These are phyloP conservation scores for Lentinula novae-zelandiae DNA, from an alignment of 1,284 basidiomycete species.

Conservation along the genomic window DNA sequence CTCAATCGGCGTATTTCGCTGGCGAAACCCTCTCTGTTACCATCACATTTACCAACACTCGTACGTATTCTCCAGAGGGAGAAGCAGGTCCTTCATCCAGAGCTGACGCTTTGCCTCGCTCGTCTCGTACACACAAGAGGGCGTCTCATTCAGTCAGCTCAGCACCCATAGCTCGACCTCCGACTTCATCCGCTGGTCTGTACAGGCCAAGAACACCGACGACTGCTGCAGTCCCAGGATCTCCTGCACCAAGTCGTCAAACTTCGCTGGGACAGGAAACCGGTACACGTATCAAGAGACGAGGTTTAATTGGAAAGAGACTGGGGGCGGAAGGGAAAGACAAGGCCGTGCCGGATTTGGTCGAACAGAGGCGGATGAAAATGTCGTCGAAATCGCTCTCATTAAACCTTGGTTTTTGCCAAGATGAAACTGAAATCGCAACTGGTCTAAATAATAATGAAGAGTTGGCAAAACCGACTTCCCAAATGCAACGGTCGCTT, in stretches of 20 bases:
- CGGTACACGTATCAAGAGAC: constrained; percentile 25
- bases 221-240: constrained; percentile 15
- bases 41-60: constrained; percentile 85
- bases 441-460: constrained; percentile 1
- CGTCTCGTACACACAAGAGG: constrained; percentile 52
- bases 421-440: constrained; percentile 17
- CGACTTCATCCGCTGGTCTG: constrained; percentile 67
- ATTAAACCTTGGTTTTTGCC: constrained; percentile 42
- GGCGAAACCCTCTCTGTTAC: constrained; percentile 84
- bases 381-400: constrained; percentile 54
- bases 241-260: constrained; percentile 18
- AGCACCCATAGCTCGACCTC: constrained; percentile 68
- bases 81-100: constrained; percentile 34
- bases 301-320: constrained; percentile 36
- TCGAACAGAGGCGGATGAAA: constrained; percentile 45
- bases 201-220: constrained; percentile 36
- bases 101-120: constrained; percentile 22
- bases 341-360: constrained; percentile 34
- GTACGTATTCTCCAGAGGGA: constrained; percentile 31
- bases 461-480: constrained; percentile 22
- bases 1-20: constrained; percentile 89
- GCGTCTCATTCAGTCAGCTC: constrained; percentile 74
- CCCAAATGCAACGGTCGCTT: constrained; percentile 24
- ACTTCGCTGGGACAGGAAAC: constrained; percentile 17
- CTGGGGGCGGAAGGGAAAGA: constrained; percentile 6